A percentile compares a stretch with the other conserved stretches of the same genome.
phyloP scores from a whole-genome alignment of 768 basidiomycete genomes.

The Tephrocybe sp. region DNA sequence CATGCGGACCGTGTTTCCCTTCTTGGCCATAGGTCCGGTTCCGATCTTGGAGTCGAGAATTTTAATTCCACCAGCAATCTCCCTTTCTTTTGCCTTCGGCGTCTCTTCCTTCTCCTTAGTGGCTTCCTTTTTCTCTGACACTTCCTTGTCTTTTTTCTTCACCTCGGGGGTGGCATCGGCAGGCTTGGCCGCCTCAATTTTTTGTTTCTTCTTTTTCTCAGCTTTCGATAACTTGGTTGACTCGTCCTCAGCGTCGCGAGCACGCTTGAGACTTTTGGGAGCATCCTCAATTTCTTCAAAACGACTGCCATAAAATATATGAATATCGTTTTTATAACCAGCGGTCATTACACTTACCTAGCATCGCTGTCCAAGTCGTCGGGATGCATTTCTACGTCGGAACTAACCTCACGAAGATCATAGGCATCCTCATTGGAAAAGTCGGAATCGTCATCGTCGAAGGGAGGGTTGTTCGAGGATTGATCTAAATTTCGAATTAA shows the following conservation, averaged over 20 bases:
- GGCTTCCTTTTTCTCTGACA: constrained; percentile 23
- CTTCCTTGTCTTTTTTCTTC: constrained; percentile 33
- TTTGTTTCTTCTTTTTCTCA: constrained; percentile 79
- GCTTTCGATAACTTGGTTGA: constrained; percentile 42
- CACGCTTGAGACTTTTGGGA: constrained; percentile 60
- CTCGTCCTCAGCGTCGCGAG: constrained; percentile 54
- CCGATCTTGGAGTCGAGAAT: constrained; percentile 77
- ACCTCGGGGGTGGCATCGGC: constrained; percentile 35
- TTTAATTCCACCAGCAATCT: constrained; percentile 71
- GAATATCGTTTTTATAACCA: neutral
- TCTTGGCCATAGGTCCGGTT: constrained; percentile 82
- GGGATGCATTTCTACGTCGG: constrained; percentile 75
- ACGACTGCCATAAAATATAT: constrained; percentile 42
- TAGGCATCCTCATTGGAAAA: constrained; percentile 48
- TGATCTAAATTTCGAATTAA: constrained; percentile 43
- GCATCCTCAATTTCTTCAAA: constrained; percentile 68
- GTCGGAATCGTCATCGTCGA: constrained; percentile 39
- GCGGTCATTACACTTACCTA: constrained; percentile 35
- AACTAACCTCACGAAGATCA: constrained; percentile 73
- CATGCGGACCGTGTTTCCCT: constrained; percentile 79
- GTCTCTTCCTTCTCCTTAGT: no score
- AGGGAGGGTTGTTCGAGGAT: constrained; percentile 45
- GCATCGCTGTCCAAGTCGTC: constrained; percentile 58
- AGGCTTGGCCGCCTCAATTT: constrained; percentile 47
- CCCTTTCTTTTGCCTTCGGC: constrained; percentile 32